phyloP scores from a whole-genome alignment of 2,329 filamentous ascomycete species.

The Fusarium musae region DNA sequence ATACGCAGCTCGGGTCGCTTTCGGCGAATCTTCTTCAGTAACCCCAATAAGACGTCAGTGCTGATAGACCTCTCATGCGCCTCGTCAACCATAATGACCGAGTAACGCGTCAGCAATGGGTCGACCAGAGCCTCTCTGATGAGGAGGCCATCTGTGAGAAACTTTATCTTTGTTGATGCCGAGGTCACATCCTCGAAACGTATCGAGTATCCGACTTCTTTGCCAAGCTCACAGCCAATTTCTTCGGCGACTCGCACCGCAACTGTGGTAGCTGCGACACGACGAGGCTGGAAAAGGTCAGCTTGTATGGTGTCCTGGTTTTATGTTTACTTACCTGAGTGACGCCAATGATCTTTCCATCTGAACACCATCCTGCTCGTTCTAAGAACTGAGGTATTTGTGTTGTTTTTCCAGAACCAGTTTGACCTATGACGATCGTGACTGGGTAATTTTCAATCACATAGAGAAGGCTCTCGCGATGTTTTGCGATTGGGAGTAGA shows the following conservation, averaged over 20 bases:
- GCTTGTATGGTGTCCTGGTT: slow-evolving; percentile 12
- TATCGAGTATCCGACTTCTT: slow-evolving; percentile 94
- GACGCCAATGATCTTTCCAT: slow-evolving; percentile 85
- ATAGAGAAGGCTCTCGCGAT: slow-evolving; percentile 83
- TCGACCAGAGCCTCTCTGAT: slow-evolving; percentile 94
- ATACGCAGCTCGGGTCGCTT: slow-evolving; percentile 84
- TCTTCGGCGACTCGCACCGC: slow-evolving; percentile 91
- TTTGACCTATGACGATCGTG: slow-evolving; percentile 91
- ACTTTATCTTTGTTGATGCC: slow-evolving; percentile 87
- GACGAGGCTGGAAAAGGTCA: slow-evolving; percentile 72
- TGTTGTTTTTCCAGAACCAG: slow-evolving; percentile 94
- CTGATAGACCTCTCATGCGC: slow-evolving; percentile 94
- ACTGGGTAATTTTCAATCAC: slow-evolving; percentile 85
- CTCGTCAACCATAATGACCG: slow-evolving; percentile 97
- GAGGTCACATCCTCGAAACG: slow-evolving; percentile 93
- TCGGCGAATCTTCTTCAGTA: slow-evolving; percentile 89
- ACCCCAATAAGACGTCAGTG: slow-evolving; percentile 88
- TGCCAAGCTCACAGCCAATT: slow-evolving; percentile 84
- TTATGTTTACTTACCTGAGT: slow-evolving; percentile 76
- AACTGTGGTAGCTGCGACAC: slow-evolving; percentile 91
- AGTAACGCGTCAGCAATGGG: slow-evolving; percentile 89
- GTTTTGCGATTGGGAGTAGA: slow-evolving; percentile 86
- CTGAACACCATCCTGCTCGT: slow-evolving; percentile 85
- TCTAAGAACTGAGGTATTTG: slow-evolving; percentile 94
- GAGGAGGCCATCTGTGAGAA: slow-evolving; percentile 91